Percentiles rank a stretch among this genome's conserved stretches.
Conservation (phyloP, 2,329 filamentous ascomycete species). For the Aspergillus sp. region DNA sequence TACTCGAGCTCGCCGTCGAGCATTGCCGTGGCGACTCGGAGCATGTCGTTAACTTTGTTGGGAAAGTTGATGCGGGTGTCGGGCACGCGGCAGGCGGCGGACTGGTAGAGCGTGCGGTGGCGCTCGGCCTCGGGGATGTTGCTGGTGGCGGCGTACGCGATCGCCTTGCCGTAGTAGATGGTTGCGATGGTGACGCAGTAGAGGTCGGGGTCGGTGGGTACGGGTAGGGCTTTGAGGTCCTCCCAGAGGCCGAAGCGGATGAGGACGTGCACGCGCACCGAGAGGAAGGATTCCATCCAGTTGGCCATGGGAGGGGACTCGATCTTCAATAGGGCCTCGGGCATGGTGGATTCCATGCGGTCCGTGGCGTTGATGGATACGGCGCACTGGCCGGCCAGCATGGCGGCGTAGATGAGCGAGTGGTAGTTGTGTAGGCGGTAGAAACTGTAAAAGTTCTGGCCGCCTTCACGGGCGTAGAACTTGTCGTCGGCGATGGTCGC, state of each 20-base stretch:
- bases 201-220: conserved; percentile 58
- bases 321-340: conserved; percentile 61
- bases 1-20: conserved; percentile 71
- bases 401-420: conserved; percentile 69
- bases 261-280: conserved; percentile 64
- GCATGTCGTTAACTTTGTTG: conserved; percentile 54
- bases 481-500: conserved; percentile 67
- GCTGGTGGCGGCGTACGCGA: conserved; percentile 63
- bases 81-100: conserved; percentile 55
- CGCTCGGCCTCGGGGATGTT: conserved; percentile 55
- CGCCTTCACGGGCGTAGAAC: conserved; percentile 55
- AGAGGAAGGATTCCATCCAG: conserved; percentile 69
- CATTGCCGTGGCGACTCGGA: conserved; percentile 62
- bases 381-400: conserved; percentile 66
- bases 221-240: conserved; percentile 56
- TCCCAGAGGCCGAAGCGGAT: conserved; percentile 72
- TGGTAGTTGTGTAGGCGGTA: conserved; percentile 72
- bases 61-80: conserved; percentile 65
- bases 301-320: conserved; percentile 72
- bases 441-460: conserved; percentile 66
- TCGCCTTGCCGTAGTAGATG: conserved; percentile 63
- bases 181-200: conserved; percentile 69
- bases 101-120: conserved; percentile 53
- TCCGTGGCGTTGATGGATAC: conserved; percentile 59
- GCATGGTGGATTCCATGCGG: conserved; percentile 56